phyloP scores from a whole-genome alignment of 805 yeast genomes.

The Cyberlindnera subsufficiens region DNA sequence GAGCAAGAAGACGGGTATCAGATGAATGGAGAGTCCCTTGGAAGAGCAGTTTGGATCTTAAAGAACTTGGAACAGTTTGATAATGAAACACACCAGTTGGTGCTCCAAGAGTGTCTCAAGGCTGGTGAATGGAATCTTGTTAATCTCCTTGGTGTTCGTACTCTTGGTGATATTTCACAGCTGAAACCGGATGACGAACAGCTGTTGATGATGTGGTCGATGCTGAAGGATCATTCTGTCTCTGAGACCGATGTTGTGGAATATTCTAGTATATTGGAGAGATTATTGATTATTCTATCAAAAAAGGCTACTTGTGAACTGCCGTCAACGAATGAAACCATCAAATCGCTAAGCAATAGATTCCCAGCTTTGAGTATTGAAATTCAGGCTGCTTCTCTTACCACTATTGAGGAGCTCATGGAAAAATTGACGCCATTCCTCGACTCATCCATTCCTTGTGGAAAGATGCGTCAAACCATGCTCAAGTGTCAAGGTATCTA shows the following conservation, averaged over 20 bases:
- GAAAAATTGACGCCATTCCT: constrained; percentile 1
- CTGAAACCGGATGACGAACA: constrained; percentile 7
- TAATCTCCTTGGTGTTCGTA: constrained; percentile 9
- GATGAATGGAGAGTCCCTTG: constrained; percentile 16
- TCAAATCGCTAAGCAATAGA: not conserved
- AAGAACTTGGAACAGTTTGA: constrained; percentile 13
- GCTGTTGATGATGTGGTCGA: constrained; percentile 6
- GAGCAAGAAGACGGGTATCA: constrained; percentile 30
- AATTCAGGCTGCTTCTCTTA: not conserved
- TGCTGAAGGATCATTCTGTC: not conserved
- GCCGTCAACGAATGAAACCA: not conserved
- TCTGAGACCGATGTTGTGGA: not conserved
- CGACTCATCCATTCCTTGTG: constrained; percentile 3
- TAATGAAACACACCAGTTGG: constrained; percentile 8
- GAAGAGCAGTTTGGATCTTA: constrained; percentile 21
- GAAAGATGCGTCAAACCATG: constrained; percentile 3
- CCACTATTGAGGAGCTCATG: not conserved
- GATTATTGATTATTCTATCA: not conserved
- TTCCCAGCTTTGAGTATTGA: not conserved
- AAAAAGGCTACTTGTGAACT: not conserved
- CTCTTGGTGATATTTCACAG: constrained; percentile 3
- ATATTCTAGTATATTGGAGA: not conserved
- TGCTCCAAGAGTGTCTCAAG: constrained; percentile 11
- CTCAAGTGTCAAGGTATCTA: constrained; percentile 14
- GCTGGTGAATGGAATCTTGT: constrained; percentile 5